Evolutionary conservation across 2,329 filamentous ascomycete genomes (phyloP), one percentile per base, ranked within the genome.

Genomic region (Trichoderma atroviride): DNA sequence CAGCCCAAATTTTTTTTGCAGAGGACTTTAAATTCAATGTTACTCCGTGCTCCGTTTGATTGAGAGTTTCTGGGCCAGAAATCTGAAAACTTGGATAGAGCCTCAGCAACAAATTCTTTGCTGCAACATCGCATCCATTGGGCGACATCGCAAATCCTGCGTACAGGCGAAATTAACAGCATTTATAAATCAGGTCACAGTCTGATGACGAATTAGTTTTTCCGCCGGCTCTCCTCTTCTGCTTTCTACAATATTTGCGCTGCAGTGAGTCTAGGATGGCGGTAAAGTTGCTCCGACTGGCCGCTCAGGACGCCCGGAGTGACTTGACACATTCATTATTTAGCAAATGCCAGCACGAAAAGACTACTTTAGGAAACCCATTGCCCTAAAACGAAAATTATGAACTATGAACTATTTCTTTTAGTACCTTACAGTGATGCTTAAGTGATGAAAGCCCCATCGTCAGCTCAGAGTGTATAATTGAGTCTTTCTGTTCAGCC

Each of bases 271-370:
- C 47, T 50, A 13, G 13, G 3, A 40, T 22, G 16, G 11, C 35
- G 16, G 29, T n/a, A 24, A 24, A 66, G 63, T 66, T 66, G 43
- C 53, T 58, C 63, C 63, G 63, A 50, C n/a, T 13, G 53, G 57
- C 63, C 63, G 63, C 19, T 66, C 53, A 66, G 63, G 63, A 58
- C 33, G 57, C 19, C 40, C 63, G 63, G 63, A 40, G n/a, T 22
- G 57, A 58, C 63, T 58, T 24, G n/a, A 22, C 47, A 24, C n/a
- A 19, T n/a, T 19, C 19, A 65, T 24, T 24, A 58, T 35, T n/a
- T 33, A 5, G 13, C 63, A 14, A 33, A 58, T 35, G 52, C 63
- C 13, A 65, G 11, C 24, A 33, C 40, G 31, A 56, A 3, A 1
- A 27, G 27, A 47, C 11, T 19, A 50, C 50, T 35, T 57, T 50